Evolutionary conservation across 31 red algal genomes (phyloP).

Genomic region (Porphyra umbilicalis): DNA sequence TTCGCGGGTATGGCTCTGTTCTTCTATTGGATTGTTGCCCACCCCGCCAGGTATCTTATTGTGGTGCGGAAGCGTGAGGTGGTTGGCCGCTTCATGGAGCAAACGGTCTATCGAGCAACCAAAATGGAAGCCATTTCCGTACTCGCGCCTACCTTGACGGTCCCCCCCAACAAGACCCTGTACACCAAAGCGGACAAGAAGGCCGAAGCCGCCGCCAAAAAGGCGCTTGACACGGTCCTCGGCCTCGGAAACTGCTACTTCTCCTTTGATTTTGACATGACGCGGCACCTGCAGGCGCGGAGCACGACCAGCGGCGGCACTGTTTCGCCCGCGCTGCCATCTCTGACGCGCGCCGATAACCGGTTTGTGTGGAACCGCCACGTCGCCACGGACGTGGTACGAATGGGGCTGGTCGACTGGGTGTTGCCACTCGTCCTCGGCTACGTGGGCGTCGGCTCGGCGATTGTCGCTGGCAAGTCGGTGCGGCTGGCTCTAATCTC

Average conservation of each 20-base stretch:
- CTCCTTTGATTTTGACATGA: constrained; percentile 56
- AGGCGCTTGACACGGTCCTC: constrained; percentile 40
- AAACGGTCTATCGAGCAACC: constrained; percentile 33
- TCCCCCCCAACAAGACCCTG: constrained; percentile 1
- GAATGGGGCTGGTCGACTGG: constrained; percentile 47
- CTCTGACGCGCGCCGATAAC: constrained; percentile 55
- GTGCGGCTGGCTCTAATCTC: constrained; percentile 75
- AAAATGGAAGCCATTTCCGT: constrained; percentile 37
- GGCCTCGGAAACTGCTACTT: constrained; percentile 52
- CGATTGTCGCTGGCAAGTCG: constrained; percentile 60
- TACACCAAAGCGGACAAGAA: constrained; percentile 30
- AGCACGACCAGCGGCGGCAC: constrained; percentile 29
- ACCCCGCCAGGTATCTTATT: constrained; percentile 48
- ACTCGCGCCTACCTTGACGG: constrained; percentile 13
- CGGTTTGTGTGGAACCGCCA: constrained; percentile 81
- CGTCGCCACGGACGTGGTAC: constrained; percentile 38
- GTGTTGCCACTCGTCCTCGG: constrained; percentile 62
- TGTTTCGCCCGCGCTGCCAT: constrained; percentile 36
- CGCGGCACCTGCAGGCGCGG: constrained; percentile 48
- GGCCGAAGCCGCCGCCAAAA: constrained; percentile 28
- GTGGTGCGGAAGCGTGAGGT: constrained; percentile 31
- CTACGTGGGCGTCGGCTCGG: constrained; percentile 57
- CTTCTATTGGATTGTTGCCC: too few species aligned
- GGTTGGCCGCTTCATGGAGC: constrained; percentile 46
- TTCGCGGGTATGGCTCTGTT: too few species aligned